Base-by-base conservation (phyloP, 305 asterid species). In the Fraxinus dipetala region DNA sequence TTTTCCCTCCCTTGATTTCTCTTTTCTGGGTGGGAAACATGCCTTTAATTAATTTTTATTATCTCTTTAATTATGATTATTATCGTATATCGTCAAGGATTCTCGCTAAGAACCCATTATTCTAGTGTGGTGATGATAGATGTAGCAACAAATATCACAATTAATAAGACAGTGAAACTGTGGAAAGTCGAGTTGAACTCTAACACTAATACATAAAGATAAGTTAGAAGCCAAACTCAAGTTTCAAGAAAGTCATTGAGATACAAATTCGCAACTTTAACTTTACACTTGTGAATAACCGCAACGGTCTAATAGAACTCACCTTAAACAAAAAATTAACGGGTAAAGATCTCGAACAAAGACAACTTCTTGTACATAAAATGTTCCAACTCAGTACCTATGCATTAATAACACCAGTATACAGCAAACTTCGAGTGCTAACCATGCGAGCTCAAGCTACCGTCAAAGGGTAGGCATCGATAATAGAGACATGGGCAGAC, bases 21-120 rank as follows among this genome's bases (percentile, higher is more conserved):
- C 73, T 65, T 65, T 65, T 24, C 34, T 26, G 11, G 73, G 73
- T 65, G 73, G 73, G 73, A 65, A 65, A 65, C 73, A 65, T 26
- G 73, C 36, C 73, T 65, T 65, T 63, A 63, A 26, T 24, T 65
- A 65, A 65, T 65, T 65, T 65, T 24, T 11, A 20, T 65, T 65
- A 65, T 65, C 73, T 65, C 9, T 35, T 65, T 65, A 65, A 24
- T 65, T 65, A 65, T 65, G 35, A 65, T 65, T 65, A 24, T 65
- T 24, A 65, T 65, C 73, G 11, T 10, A 26, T 7, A 26, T 65
- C 7, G 10, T 3, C 6, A 10, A 65, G 3, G 73, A 26, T 65
- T 65, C 73, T 24, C 20, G 2, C 10, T 26, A 24, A 65, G n/a
- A 26, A 65, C n/a, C 35, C 22, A 51, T 14, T 51, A 51, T 4